Base-by-base conservation (phyloP, 495 filamentous ascomycete species). In the Daldinia grandis region DNA sequence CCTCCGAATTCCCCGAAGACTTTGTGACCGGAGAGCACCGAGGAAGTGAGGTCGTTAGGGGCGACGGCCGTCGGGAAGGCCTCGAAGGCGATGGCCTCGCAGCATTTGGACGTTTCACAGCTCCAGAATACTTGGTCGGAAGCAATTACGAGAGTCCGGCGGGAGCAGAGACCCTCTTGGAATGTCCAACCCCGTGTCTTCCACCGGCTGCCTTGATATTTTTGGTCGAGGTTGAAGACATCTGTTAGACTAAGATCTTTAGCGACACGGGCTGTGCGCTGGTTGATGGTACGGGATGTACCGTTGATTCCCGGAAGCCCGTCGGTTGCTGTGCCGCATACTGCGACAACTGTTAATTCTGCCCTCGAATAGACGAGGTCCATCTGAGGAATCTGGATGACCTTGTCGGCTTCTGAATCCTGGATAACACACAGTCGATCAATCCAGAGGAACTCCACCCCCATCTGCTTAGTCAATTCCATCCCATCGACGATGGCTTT, bases 171-270 rank as follows among this genome's bases (percentile, higher is more conserved):
- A 5, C 63, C 71, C 64, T 83, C 81, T 58, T 82, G 81, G 53
- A 77, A 82, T 7, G 81, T 82, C 81, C 81, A 83, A 3, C 77
- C 81, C 12, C 81, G 69, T 5, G 74, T 77, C 1, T 50, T 61
- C 81, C 78, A 82, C 25, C 66, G 69, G 4, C 71, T 73, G 10
- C 66, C 35, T n/a, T 60, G 44, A 28, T 67, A 63, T 4, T 25
- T 8, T 9, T 66, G 31, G 51, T 69, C 66, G 8, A 73, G 59
- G 1, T 10, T 15, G 2, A 68, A n/a, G 7, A 60, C 54, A 21
- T 63, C 33, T 42, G 63, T 69, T 4, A 69, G 33, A n/a, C 58
- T 40, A 15, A 68, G 17, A n/a, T 68, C 49, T 56, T 62, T 42
- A 37, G 65, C 38, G 10, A 68, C 50, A 3, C 58, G 65, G 1